Percentiles rank a stretch among this genome's conserved stretches.
Conservation (phyloP, 352 stramenopile species). For the Phytopythium helicoides region DNA sequence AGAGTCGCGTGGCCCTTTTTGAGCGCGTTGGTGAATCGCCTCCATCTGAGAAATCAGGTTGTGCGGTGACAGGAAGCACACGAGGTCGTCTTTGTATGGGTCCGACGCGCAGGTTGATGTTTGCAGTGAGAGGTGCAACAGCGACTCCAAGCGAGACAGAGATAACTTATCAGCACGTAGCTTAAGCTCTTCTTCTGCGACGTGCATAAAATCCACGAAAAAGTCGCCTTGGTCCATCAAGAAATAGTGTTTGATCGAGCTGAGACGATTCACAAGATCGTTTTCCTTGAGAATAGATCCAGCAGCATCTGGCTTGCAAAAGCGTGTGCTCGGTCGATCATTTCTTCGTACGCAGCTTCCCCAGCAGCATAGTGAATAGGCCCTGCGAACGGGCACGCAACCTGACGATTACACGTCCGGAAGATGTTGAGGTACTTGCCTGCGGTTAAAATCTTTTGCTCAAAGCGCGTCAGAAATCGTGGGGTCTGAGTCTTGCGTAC, state of each 20-base stretch:
- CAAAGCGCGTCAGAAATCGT: conserved; percentile 74
- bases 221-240: conserved; percentile 99
- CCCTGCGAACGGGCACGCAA: conserved; percentile 78
- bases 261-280: conserved; percentile 70
- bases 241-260: conserved; percentile 97
- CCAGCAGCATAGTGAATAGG: conserved; percentile 62
- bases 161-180: conserved; percentile 85
- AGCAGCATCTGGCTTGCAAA: conserved; percentile 80
- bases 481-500: conserved; percentile 74
- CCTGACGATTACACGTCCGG: conserved; percentile 69
- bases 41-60: conserved; percentile 93
- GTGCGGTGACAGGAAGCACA: conserved; percentile 83
- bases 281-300: conserved; percentile 83
- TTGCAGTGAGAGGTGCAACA: conserved; percentile 93
- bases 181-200: conserved; percentile 94
- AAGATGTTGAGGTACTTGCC: conserved; percentile 94
- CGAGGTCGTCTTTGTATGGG: conserved; percentile 89
- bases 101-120: conserved; percentile 88
- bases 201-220: conserved; percentile 98
- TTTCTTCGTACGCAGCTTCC: conserved; percentile 75
- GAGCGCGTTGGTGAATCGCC: conserved; percentile 85
- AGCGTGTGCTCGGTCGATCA: conserved; percentile 80
- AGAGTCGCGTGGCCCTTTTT: conserved; percentile 63
- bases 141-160: conserved; percentile 89
- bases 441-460: conserved; percentile 86